Percentiles rank a stretch among this genome's conserved stretches.
phyloP scores from a whole-genome alignment of 2,329 filamentous ascomycete genomes.

The Cladophialophora chaetospira region DNA sequence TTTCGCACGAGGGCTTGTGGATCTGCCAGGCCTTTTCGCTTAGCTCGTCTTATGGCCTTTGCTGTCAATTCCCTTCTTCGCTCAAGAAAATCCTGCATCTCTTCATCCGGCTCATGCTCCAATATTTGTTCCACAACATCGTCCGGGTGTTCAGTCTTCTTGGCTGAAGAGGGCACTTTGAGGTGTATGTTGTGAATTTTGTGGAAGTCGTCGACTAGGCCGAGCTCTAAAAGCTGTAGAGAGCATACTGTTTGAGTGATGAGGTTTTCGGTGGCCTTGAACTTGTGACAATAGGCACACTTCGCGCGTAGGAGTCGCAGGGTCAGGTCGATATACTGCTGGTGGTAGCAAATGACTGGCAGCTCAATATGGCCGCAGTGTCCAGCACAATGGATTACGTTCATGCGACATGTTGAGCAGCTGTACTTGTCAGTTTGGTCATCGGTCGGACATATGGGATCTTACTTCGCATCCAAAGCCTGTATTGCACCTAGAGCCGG shows the following conservation, averaged over 20 bases:
- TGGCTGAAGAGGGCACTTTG: conserved; percentile 10
- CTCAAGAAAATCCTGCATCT: conserved; percentile 54
- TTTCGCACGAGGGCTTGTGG: conserved; percentile 67
- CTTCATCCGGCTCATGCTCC: conserved; percentile 57
- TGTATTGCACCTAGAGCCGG: conserved; percentile 84
- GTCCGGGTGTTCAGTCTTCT: conserved; percentile 8
- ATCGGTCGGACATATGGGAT: not conserved
- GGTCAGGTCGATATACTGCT: conserved; percentile 93
- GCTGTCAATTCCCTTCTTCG: conserved; percentile 70
- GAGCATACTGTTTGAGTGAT: conserved; percentile 82
- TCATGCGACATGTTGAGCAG: conserved; percentile 89
- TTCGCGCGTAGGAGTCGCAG: conserved; percentile 81
- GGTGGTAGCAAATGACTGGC: conserved; percentile 89
- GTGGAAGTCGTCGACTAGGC: conserved; percentile 67
- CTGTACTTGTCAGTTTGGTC: conserved; percentile 48
- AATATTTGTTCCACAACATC: conserved; percentile 25
- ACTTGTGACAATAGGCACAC: conserved; percentile 86
- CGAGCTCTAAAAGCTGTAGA: conserved; percentile 80
- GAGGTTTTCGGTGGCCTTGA: conserved; percentile 75
- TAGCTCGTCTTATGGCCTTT: conserved; percentile 64
- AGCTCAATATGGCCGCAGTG: conserved; percentile 95
- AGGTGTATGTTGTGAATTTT: conserved; percentile 53
- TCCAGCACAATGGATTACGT: conserved; percentile 79
- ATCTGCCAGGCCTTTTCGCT: conserved; percentile 41
- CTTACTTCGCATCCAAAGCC: conserved; percentile 39